Conservation (phyloP, 257 asterid genomes). For the Penstemon barbatus region DNA sequence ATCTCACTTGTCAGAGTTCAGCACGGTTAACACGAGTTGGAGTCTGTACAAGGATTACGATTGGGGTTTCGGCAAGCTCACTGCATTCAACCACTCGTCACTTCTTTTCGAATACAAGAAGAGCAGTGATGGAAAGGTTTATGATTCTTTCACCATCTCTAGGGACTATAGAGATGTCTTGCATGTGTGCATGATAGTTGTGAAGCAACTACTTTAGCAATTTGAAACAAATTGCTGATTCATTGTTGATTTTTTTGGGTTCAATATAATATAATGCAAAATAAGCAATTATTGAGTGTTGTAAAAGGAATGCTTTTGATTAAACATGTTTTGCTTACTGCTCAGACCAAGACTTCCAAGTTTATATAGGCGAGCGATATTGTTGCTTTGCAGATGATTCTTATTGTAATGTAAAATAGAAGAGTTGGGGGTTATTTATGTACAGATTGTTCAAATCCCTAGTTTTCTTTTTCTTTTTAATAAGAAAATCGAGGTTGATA, state of each 20-base stretch:
- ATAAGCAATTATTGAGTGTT: neutral
- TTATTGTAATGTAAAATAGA: no score
- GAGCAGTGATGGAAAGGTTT: slow-evolving; percentile 73
- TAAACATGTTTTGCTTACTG: neutral
- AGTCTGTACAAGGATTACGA: slow-evolving; percentile 74
- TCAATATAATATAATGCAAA: neutral
- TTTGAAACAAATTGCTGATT: slow-evolving; percentile 25
- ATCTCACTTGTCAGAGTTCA: slow-evolving; percentile 59
- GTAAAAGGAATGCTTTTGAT: neutral
- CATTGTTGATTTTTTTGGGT: neutral
- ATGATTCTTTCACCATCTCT: slow-evolving; percentile 77
- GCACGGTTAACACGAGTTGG: slow-evolving; percentile 53
- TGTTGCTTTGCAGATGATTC: no score
- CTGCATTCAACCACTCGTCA: slow-evolving; percentile 67
- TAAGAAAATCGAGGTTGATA: no score
- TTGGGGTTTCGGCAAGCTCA: slow-evolving; percentile 73
- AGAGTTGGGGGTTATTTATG: no score
- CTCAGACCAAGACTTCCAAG: neutral
- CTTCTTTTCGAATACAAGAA: slow-evolving; percentile 76
- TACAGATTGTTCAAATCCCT: no score
- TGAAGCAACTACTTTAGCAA: slow-evolving; percentile 58
- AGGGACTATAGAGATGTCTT: slow-evolving; percentile 80
- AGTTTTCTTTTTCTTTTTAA: no score
- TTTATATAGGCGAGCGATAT: no score
- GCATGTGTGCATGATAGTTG: slow-evolving; percentile 82